Conservation (phyloP, 2,329 filamentous ascomycete genomes). For the Cladosporium velox region DNA sequence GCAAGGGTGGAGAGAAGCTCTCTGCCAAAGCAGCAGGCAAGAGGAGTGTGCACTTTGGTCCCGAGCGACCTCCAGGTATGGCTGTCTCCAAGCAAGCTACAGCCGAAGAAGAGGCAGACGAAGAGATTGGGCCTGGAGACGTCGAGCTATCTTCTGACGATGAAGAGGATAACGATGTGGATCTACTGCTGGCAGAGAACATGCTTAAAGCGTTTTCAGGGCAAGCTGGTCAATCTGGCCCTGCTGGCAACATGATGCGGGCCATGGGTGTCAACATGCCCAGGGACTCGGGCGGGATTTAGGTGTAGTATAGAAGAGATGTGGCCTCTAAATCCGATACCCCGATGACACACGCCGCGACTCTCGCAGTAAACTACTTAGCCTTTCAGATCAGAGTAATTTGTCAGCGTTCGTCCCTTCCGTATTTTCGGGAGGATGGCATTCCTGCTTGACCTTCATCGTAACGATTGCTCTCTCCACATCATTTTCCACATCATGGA, state of each 20-base stretch:
- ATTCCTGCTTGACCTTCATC: not conserved
- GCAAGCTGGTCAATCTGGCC: constrained; percentile 81
- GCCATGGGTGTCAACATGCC: constrained; percentile 84
- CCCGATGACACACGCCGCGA: not conserved
- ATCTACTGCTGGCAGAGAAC: constrained; percentile 87
- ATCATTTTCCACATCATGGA: not conserved
- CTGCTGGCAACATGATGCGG: constrained; percentile 81
- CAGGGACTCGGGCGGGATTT: constrained; percentile 54
- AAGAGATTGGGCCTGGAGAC: constrained; percentile 45
- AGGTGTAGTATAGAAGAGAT: not conserved
- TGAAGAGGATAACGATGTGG: constrained; percentile 67
- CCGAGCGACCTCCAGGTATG: constrained; percentile 34
- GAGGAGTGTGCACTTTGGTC: constrained; percentile 32
- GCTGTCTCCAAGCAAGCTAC: constrained; percentile 34
- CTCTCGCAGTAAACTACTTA: not conserved
- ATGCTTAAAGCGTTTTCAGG: constrained; percentile 90
- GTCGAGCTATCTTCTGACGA: constrained; percentile 45
- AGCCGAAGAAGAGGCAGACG: constrained; percentile 34
- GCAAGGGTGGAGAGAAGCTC: constrained; percentile 29
- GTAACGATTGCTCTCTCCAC: not conserved
- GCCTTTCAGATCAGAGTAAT: not conserved
- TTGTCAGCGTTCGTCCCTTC: not conserved
- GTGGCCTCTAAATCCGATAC: not conserved
- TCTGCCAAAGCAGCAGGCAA: constrained; percentile 14
- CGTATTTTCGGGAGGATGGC: not conserved